Percentiles rank a stretch among this genome's conserved stretches.
phyloP scores from a whole-genome alignment of 2,329 filamentous ascomycete genomes.

The Bipolaris victoriae region DNA sequence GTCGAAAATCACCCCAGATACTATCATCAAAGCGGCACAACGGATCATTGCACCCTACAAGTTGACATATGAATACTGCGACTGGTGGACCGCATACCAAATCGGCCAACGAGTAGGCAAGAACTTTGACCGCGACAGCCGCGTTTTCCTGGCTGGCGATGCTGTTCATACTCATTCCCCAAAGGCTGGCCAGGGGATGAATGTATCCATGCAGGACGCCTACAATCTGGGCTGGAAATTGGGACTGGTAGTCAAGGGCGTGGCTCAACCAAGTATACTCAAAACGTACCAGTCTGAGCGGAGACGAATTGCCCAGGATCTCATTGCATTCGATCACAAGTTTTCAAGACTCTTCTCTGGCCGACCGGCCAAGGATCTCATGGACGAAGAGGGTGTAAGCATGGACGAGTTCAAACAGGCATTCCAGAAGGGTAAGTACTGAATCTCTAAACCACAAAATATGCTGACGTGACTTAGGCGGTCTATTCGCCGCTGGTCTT shows the following conservation, averaged over 20 bases:
- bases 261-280: constrained; percentile 51
- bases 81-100: constrained; percentile 73
- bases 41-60: constrained; percentile 71
- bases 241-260: constrained; percentile 55
- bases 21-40: constrained; percentile 68
- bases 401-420: constrained; percentile 68
- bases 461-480: constrained; percentile 45
- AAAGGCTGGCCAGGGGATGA: constrained; percentile 75
- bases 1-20: constrained; percentile 67
- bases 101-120: constrained; percentile 70
- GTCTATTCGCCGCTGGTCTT: constrained; percentile 64
- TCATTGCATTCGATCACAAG: constrained; percentile 64
- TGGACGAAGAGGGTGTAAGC: constrained; percentile 66
- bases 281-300: constrained; percentile 62
- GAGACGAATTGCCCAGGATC: constrained; percentile 65
- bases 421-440: constrained; percentile 56
- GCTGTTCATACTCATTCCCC: constrained; percentile 65
- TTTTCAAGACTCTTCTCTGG: constrained; percentile 57
- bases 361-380: constrained; percentile 62
- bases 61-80: constrained; percentile 67
- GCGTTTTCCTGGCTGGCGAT: constrained; percentile 74
- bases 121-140: constrained; percentile 61
- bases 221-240: constrained; percentile 67
- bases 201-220: constrained; percentile 71
- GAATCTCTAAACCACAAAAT: no score